Conservation (phyloP, 305 asterid genomes). For the Ilex paraguariensis region DNA sequence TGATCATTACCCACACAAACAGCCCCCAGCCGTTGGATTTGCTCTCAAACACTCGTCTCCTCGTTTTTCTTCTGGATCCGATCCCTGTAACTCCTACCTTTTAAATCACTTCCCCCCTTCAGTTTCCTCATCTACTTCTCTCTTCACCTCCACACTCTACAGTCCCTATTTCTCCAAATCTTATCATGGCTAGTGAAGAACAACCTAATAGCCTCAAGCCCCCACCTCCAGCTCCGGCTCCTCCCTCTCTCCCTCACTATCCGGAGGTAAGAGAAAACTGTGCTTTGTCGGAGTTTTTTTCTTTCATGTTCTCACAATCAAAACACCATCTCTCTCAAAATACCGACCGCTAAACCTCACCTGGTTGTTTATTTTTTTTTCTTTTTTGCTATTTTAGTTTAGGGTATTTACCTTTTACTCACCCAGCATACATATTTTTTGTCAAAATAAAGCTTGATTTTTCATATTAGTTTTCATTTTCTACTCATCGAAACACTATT, state of each 20-base stretch:
- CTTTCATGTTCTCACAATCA: background rate
- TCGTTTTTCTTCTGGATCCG: constrained; percentile 9
- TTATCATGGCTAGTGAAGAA: constrained; percentile 46
- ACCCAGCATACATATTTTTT: background rate
- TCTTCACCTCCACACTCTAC: constrained; percentile 5
- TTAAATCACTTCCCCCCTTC: constrained; percentile 22
- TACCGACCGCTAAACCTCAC: background rate
- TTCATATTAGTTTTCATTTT: background rate
- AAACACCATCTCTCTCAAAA: background rate
- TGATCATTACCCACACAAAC: constrained; percentile 11
- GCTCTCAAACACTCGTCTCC: constrained; percentile 14
- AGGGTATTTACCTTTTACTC: background rate
- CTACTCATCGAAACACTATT: background rate
- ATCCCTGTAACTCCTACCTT: constrained; percentile 20
- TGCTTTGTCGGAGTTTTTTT: background rate
- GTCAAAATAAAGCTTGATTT: background rate
- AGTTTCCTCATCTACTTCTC: constrained; percentile 15
- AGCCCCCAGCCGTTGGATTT: constrained; percentile 46
- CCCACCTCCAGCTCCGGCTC: background rate
- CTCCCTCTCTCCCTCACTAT: constrained; percentile 37
- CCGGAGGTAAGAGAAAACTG: constrained; percentile 42
- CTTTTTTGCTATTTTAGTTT: background rate
- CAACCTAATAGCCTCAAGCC: constrained; percentile 1
- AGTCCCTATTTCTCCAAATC: no score
- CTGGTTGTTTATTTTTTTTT: no score